Evolutionary conservation across 495 filamentous ascomycete genomes (phyloP), one percentile per base, ranked within the genome.

Genomic region (Amphirosellinia nigrospora): DNA sequence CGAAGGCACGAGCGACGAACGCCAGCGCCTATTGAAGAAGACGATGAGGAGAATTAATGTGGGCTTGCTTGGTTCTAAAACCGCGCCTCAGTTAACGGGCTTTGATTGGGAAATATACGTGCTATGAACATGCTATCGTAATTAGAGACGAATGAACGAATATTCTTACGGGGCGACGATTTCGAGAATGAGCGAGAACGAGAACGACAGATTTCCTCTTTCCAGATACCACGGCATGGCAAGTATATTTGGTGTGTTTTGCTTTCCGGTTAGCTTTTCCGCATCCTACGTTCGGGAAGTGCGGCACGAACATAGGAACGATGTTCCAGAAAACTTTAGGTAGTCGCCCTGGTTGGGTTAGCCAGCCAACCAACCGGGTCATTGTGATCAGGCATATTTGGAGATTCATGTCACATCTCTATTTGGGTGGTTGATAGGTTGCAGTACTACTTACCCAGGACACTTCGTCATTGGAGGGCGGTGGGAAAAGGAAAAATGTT

Each of bases 1-100:
- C 79, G 89, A 69, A 84, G 92, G 65, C 87, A 85, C 64, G 92
- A 94, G 80, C 84, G 93, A 74, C 85, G 91, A 13, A 97, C 94
- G 3, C 93, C 94, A 0, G 94, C 93, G 21, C 88, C 89, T 0
- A 93, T 96, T 10, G 92, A 93, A 79, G 94, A 97, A 79, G 93
- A 96, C 75, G 89, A 90, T 23, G 91, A 93, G 75, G 87, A 86
- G 58, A 75, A 72, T 46, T 76, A 61, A 69, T 30, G 11, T 6
- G 56, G 19, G 11, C 48, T 71, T 16, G 55, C 63, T 36, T 36
- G 30, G 45, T 48, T 28, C 19, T 46, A 70, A 36, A 26, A 56
- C 5, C 60, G 63, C 46, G 30, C 13, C 30, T 66, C 34, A 53
- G 63, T 52, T 4, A 26, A 38, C 28, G 6, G 13, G 38, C 7